Evolutionary conservation across 495 filamentous ascomycete species (phyloP), one percentile per base, ranked within the genome.

Genomic region (Ramalina intermedia): DNA sequence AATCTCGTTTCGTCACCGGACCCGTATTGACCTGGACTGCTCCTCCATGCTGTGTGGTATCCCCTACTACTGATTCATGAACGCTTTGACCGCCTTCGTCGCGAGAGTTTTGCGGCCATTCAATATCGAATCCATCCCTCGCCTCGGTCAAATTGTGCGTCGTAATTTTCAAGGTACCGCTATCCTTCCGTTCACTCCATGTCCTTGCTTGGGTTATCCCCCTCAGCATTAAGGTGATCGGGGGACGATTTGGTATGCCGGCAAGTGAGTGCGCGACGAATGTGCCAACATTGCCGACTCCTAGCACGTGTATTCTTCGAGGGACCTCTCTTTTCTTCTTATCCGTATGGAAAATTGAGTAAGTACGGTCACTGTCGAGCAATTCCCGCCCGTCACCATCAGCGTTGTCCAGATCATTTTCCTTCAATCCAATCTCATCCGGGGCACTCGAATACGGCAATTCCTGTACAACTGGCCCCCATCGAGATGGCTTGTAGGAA

Each of bases 231-330:
- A 83, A 60, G 11, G 78, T 78, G 20, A 80, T 64, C 0, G 77
- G 74, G 21, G 78, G 79, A n/a, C 70, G 76, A 50, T 74, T 69
- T 23, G 68, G 65, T 33, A 78, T 64, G 26, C 69, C 66, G 6
- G 70, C 71, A 5, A 83, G 58, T 6, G 75, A 69, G 54, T 82
- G 78, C 11, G 78, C 78, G 43, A 81, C 66, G 43, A 83, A 78
- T 14, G 63, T 69, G 12, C 77, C 79, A 21, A 78, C 58, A 57
- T 70, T 79, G 39, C 78, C 78, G 16, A 72, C 45, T 7, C 79
- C 79, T 1, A 81, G 54, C 42, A 83, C 70, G 50, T 83, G 72
- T 43, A 83, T 78, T n/a, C 60, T 53, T 23, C 39, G 54, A 17
- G 52, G 35, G 17, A 46, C 7, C 4, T 37, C 38, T 23, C n/a